Conservation (phyloP, 306 rosid genomes). For the Abrus precatorius region DNA sequence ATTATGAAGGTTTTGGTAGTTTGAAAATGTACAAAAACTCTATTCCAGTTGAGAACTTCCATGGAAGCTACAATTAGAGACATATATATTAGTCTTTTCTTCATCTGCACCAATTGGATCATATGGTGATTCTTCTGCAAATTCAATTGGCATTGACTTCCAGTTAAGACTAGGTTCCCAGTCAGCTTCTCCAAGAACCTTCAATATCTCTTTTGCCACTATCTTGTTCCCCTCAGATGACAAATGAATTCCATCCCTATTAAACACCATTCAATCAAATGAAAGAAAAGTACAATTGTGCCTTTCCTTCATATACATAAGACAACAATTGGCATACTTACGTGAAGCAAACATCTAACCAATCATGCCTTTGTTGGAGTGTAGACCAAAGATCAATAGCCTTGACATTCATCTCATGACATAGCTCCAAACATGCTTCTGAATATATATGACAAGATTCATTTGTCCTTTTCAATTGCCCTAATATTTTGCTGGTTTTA, state of each 20-base stretch:
- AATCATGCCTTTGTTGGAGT: constrained; percentile 67
- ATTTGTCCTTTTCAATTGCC: constrained; percentile 52
- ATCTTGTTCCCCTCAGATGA: constrained; percentile 76
- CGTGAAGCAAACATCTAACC: constrained; percentile 75
- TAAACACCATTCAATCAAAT: constrained; percentile 7
- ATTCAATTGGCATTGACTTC: constrained; percentile 69
- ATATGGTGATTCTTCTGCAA: constrained; percentile 61
- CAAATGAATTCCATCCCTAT: constrained; percentile 85
- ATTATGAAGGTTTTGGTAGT: background rate
- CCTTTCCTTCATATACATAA: background rate
- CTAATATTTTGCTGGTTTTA: constrained; percentile 34
- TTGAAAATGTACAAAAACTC: constrained; percentile 5
- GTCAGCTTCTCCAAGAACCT: constrained; percentile 65
- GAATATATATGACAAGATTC: constrained; percentile 68
- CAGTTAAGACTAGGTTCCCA: constrained; percentile 80
- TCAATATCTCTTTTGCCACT: constrained; percentile 71
- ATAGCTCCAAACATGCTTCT: constrained; percentile 77
- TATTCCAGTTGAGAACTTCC: constrained; percentile 33
- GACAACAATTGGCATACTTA: constrained; percentile 49
- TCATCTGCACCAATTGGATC: constrained; percentile 53
- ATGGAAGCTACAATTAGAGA: constrained; percentile 21
- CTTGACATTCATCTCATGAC: constrained; percentile 68
- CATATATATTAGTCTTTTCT: constrained; percentile 47
- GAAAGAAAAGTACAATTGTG: background rate
- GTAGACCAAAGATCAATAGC: constrained; percentile 76